These are phyloP conservation scores for Onygenales sp. DNA, from an alignment of 2,329 filamentous ascomycete species.

Conservation along the genomic window DNA sequence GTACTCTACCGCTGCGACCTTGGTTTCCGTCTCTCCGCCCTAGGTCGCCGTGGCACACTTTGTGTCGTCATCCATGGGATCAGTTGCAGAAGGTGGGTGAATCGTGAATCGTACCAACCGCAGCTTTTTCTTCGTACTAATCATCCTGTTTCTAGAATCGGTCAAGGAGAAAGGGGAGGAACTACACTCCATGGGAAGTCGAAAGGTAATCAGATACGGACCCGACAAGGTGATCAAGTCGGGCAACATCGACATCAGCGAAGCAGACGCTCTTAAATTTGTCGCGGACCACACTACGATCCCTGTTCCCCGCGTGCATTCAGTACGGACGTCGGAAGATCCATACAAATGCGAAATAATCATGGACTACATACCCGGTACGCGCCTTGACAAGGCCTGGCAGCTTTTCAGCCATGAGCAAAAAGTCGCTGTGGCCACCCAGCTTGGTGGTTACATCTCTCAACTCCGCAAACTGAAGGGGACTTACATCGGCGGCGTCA, in stretches of 20 bases:
- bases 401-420: background rate
- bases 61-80: too few species aligned
- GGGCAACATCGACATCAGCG: background rate
- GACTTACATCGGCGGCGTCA: background rate
- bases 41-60: too few species aligned
- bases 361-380: background rate
- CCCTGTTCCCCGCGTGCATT: constrained; percentile 4
- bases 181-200: background rate
- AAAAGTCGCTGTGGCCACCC: background rate
- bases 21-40: too few species aligned
- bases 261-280: background rate
- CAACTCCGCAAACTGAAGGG: background rate
- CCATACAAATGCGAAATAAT: background rate
- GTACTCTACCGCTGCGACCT: too few species aligned
- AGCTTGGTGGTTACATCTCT: background rate
- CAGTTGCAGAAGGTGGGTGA: too few species aligned
- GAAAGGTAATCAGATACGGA: background rate
- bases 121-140: too few species aligned
- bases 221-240: background rate
- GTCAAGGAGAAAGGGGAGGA: background rate
- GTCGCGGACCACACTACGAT: constrained; percentile 3
- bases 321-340: background rate
- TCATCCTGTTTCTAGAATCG: background rate
- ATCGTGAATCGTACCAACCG: too few species aligned
- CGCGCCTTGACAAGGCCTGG: background rate